These are phyloP conservation scores for Craspedostauros australis DNA, from an alignment of 108 stramenopile genomes.

Conservation along the genomic window DNA sequence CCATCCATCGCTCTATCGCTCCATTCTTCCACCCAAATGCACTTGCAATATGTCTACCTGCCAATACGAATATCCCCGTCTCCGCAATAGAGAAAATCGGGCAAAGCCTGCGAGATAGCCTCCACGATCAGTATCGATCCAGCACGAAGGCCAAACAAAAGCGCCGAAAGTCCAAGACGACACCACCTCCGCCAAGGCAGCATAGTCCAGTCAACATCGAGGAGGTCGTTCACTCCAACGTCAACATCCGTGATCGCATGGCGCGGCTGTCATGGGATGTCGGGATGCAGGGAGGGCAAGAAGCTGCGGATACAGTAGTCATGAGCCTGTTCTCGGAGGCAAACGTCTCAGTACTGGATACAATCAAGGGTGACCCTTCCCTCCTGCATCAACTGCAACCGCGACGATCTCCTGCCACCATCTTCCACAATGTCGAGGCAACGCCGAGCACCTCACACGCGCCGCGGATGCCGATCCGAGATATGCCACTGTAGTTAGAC, in stretches of 20 bases:
- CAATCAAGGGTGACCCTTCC: constrained; percentile 22
- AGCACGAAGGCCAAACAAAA: constrained; percentile 34
- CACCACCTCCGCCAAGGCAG: too few relatives aligned
- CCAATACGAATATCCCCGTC: too few relatives aligned
- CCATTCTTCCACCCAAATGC: too few relatives aligned
- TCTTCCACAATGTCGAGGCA: too few relatives aligned
- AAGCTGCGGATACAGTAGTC: constrained; percentile 15
- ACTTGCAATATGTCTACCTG: too few relatives aligned
- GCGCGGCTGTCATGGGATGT: constrained; percentile 10
- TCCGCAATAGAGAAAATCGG: constrained; percentile 43
- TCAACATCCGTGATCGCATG: constrained; percentile 5
- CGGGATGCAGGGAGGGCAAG: too few relatives aligned
- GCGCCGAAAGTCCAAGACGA: too few relatives aligned
- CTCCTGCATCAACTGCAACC: constrained; percentile 15
- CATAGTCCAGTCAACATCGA: constrained; percentile 18
- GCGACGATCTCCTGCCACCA: too few relatives aligned
- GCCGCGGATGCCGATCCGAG: too few relatives aligned
- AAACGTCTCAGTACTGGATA: constrained; percentile 22
- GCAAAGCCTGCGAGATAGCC: constrained; percentile 38
- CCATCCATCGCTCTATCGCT: too few relatives aligned
- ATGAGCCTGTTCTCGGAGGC: constrained; percentile 13
- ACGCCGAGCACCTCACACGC: too few relatives aligned
- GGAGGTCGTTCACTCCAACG: constrained; percentile 14
- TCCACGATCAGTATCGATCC: constrained; percentile 28
- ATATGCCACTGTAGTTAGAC: too few relatives aligned